These are phyloP conservation scores for Hanseniaspora taiwanica DNA, from an alignment of 805 yeast species.

Conservation along the genomic window DNA sequence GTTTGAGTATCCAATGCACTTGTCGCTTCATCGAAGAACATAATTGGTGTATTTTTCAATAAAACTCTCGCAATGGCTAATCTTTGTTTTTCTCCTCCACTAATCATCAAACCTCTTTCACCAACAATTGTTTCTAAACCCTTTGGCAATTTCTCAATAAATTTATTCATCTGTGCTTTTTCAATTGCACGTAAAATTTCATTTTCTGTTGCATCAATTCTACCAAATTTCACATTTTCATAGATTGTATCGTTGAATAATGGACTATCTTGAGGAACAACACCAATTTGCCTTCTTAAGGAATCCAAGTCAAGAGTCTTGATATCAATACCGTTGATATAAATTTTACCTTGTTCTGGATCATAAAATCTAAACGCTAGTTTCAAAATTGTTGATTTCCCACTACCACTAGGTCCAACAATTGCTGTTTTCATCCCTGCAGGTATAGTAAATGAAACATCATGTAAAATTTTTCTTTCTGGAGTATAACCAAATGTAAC, in stretches of 20 bases:
- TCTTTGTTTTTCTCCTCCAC: constrained; percentile 98
- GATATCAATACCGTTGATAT: constrained; percentile 84
- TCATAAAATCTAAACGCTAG: constrained; percentile 86
- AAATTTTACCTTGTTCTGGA: constrained; percentile 59
- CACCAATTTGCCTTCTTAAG: constrained; percentile 64
- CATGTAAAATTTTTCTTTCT: constrained; percentile 69
- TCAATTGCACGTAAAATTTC: constrained; percentile 54
- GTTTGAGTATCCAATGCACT: constrained; percentile 95
- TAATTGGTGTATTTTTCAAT: constrained; percentile 73
- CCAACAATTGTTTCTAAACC: constrained; percentile 85
- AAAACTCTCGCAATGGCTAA: constrained; percentile 87
- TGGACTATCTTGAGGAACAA: constrained; percentile 97
- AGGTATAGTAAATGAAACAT: constrained; percentile 76
- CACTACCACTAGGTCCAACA: constrained; percentile 95
- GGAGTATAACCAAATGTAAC: constrained; percentile 89
- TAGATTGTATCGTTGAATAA: constrained; percentile 79
- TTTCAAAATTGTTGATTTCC: constrained; percentile 80
- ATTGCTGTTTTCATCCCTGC: constrained; percentile 86
- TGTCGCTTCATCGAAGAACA: constrained; percentile 95
- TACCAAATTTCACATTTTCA: constrained; percentile 82
- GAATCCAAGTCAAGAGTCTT: constrained; percentile 61
- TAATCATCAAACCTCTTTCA: constrained; percentile 96
- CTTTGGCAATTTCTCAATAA: constrained; percentile 64
- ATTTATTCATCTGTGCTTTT: constrained; percentile 52
- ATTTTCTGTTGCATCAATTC: constrained; percentile 55